These are phyloP conservation scores for Phytophthora sp. DNA, from an alignment of 352 stramenopile species.

Conservation along the genomic window DNA sequence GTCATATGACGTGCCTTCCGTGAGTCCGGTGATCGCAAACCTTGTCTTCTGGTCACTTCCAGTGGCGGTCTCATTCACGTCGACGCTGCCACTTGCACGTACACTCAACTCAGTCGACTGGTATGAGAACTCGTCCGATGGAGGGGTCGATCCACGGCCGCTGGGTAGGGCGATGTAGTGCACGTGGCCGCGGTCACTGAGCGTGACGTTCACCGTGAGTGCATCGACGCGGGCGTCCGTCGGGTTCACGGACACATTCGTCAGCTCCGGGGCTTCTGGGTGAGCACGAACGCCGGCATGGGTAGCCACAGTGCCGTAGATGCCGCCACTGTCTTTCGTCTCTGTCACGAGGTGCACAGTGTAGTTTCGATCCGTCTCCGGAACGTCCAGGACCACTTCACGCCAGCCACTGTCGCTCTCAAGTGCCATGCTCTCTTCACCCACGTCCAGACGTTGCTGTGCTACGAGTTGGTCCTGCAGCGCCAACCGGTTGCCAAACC, in stretches of 20 bases:
- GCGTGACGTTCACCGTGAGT: slow-evolving; percentile 53
- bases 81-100: slow-evolving; percentile 35
- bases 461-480: slow-evolving; percentile 60
- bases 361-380: slow-evolving; percentile 62
- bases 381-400: slow-evolving; percentile 64
- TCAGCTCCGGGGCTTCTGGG: slow-evolving; percentile 41
- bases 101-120: slow-evolving; percentile 29
- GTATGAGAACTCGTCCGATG: slow-evolving; percentile 16
- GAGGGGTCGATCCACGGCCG: slow-evolving; percentile 20
- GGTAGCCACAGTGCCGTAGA: slow-evolving; percentile 73
- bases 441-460: slow-evolving; percentile 45
- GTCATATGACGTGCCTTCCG: slow-evolving; percentile 67
- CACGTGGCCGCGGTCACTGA: slow-evolving; percentile 61
- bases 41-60: slow-evolving; percentile 16
- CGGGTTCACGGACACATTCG: slow-evolving; percentile 47
- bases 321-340: slow-evolving; percentile 65
- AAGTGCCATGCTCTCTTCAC: slow-evolving; percentile 31
- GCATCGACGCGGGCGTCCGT: slow-evolving; percentile 73
- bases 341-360: slow-evolving; percentile 80
- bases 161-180: slow-evolving; percentile 66
- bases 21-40: slow-evolving; percentile 60
- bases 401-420: slow-evolving; percentile 52
- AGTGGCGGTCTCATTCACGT: slow-evolving; percentile 32
- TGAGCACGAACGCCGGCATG: slow-evolving; percentile 64
- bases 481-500: slow-evolving; percentile 71